phyloP scores from a whole-genome alignment of 2,329 filamentous ascomycete species.

The Sporothrix brunneoviolacea region DNA sequence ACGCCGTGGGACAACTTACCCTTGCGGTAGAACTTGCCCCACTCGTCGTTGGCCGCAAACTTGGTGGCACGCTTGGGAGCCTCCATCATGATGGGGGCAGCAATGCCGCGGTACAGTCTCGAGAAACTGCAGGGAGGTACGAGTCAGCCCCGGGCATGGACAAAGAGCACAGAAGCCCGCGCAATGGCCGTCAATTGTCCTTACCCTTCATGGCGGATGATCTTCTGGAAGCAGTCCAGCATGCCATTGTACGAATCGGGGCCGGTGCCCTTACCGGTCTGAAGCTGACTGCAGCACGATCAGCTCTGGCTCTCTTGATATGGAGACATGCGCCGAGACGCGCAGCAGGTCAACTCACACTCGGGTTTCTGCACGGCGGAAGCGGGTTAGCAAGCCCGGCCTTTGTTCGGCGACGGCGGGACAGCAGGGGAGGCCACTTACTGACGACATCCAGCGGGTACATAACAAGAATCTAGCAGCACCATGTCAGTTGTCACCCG shows the following conservation, averaged over 20 bases:
- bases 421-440: constrained; percentile 52
- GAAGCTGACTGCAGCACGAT: constrained; percentile 61
- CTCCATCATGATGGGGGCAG: constrained; percentile 95
- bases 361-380: constrained; percentile 16
- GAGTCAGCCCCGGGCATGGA: neutral
- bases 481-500: constrained; percentile 7
- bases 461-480: constrained; percentile 76
- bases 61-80: constrained; percentile 63
- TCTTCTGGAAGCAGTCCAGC: constrained; percentile 97
- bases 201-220: constrained; percentile 91
- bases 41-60: constrained; percentile 97
- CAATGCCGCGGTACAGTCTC: constrained; percentile 91
- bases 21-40: constrained; percentile 90
- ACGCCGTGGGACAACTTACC: constrained; percentile 14
- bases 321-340: constrained; percentile 1
- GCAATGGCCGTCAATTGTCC: constrained; percentile 19
- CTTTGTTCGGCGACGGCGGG: neutral
- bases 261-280: constrained; percentile 65
- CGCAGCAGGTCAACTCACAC: constrained; percentile 15
- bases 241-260: constrained; percentile 92
- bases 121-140: constrained; percentile 54
- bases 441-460: constrained; percentile 96
- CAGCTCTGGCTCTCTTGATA: neutral
- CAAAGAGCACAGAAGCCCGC: neutral
- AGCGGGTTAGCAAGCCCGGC: constrained; percentile 20